Base-by-base conservation (phyloP, 2,329 filamentous ascomycete species). In the Aspergillus novoparasiticus region DNA sequence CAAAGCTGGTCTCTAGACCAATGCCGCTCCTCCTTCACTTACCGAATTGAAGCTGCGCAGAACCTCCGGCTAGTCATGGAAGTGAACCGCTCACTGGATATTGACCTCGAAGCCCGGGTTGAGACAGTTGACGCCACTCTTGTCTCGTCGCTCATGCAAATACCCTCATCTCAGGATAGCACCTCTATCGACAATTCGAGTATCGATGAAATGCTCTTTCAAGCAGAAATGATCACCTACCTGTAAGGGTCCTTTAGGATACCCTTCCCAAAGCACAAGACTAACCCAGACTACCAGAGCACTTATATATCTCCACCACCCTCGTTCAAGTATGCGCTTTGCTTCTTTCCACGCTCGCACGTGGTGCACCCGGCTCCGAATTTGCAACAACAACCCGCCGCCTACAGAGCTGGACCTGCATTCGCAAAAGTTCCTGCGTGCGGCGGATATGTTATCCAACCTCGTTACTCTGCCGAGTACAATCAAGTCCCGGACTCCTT, bases 341-440 rank as follows among this genome's bases (percentile, higher is more conserved):
- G 66, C 66, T 48, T 67, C 66, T 12, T 69, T 70, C 64, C 61
- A 68, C 51, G 46, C 65, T 51, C 56, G 61, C 16, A 68, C 65
- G n/a, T 64, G 66, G 48, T 69, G 66, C 46, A 65, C 68, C 8
- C 64, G 64, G 10, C 61, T 70, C 26, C 59, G 57, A 21, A 54
- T 34, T 21, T 46, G 45, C 36, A 59, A 46, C 34, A 26, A 39
- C 21, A 63, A 53, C n/a, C 23, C 21, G 14, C 16, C 26, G 56
- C n/a, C 61, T 23, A n/a, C 46, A 14, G 55, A 62, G 12, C 63
- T 68, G 10, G 65, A 72, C 45, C 48, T 69, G 10, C 90, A 94
- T 77, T 91, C 91, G 0, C 86, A 86, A n/a, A 92, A 94, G 77
- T 91, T 90, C 12, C 86, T 94, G 60, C 85, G 87, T n/a, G 89